phyloP scores from a whole-genome alignment of 768 basidiomycete species.

The Trametes sanguinea region DNA sequence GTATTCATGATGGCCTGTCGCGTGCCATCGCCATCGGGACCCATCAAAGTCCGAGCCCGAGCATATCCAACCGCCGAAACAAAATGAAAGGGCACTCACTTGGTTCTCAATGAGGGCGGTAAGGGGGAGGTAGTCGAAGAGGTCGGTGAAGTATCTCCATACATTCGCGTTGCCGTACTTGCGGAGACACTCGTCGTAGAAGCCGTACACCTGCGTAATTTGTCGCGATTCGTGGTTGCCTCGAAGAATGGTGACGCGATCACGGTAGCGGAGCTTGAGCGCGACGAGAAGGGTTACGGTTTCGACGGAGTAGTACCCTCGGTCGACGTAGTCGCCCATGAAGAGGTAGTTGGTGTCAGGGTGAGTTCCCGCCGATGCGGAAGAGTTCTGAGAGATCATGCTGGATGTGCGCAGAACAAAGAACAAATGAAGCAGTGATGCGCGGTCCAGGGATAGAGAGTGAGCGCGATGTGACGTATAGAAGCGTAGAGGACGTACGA shows the following conservation, averaged over 20 bases:
- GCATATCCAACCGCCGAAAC: not conserved
- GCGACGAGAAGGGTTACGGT: constrained; percentile 97
- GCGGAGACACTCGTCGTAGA: constrained; percentile 98
- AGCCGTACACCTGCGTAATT: constrained; percentile 99
- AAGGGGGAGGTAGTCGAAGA: constrained; percentile 96
- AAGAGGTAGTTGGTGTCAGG: constrained; percentile 99
- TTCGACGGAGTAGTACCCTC: constrained; percentile 99
- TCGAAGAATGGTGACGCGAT: constrained; percentile 95
- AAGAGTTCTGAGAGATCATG: constrained; percentile 99
- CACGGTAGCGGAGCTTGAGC: constrained; percentile 95
- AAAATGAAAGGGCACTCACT: constrained; percentile 57
- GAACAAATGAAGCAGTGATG: constrained; percentile 15
- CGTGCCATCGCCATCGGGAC: not conserved
- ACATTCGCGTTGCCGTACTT: constrained; percentile 99
- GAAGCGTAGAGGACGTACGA: constrained; percentile 63
- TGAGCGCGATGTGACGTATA: constrained; percentile 26
- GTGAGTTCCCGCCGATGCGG: constrained; percentile 97
- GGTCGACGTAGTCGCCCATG: constrained; percentile 99
- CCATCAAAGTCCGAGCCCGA: not conserved
- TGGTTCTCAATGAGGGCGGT: constrained; percentile 99
- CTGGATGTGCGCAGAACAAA: constrained; percentile 46
- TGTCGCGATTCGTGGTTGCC: constrained; percentile 99
- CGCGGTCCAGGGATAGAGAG: constrained; percentile 6
- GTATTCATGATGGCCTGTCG: not conserved
- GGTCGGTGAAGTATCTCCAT: constrained; percentile 98